Conservation (phyloP, 768 basidiomycete genomes). For the Mycena olivaceomarginata region DNA sequence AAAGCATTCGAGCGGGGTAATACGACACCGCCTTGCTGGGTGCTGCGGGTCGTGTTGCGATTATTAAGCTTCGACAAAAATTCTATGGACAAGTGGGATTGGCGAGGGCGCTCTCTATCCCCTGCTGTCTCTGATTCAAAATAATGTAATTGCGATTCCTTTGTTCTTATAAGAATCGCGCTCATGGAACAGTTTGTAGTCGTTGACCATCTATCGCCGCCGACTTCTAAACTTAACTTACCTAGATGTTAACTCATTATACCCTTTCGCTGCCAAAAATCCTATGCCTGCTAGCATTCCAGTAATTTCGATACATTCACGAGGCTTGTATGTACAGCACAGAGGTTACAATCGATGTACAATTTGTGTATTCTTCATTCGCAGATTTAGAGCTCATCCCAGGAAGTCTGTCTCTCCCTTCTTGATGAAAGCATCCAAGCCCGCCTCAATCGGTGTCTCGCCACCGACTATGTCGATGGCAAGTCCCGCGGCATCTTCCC, state of each 20-base stretch:
- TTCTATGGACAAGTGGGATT: constrained; percentile 60
- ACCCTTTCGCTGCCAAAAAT: too few species aligned
- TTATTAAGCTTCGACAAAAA: constrained; percentile 67
- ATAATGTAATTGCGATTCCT: not conserved
- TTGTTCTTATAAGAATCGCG: too few species aligned
- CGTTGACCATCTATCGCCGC: too few species aligned
- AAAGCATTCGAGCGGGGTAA: constrained; percentile 56
- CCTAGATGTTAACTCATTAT: too few species aligned
- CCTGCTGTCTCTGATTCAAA: not conserved
- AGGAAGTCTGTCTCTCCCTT: constrained; percentile 67
- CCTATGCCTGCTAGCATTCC: too few species aligned
- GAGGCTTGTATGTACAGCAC: too few species aligned
- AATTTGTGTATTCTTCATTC: too few species aligned
- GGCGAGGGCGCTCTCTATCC: constrained; percentile 43
- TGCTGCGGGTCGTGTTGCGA: constrained; percentile 69
- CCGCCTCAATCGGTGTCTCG: constrained; percentile 65
- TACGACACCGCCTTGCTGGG: constrained; percentile 56
- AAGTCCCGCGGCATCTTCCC: constrained; percentile 73
- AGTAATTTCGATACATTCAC: too few species aligned
- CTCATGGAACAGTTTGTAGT: too few species aligned
- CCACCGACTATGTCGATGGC: constrained; percentile 79
- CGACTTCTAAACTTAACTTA: too few species aligned
- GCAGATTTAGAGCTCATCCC: not conserved
- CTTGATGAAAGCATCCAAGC: constrained; percentile 69
- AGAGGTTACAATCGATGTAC: too few species aligned